Conservation (phyloP, 495 filamentous ascomycete species). For the Tetracladium marchalianum region DNA sequence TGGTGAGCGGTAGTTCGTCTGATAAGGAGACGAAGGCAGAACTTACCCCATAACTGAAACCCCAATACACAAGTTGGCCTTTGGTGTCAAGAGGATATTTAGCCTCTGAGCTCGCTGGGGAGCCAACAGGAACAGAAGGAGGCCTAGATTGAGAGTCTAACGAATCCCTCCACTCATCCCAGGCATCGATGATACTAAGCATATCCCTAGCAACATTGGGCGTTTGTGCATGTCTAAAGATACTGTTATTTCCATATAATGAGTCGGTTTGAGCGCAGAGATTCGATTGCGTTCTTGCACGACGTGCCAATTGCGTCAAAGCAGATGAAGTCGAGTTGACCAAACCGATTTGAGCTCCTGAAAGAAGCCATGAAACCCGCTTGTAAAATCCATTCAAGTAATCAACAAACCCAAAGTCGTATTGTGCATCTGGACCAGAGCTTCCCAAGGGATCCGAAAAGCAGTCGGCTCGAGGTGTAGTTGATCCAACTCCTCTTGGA, state of each 20-base stretch:
- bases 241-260: slow-evolving; percentile 10
- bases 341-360: slow-evolving; percentile 17
- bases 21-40: not conserved
- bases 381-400: slow-evolving; percentile 10
- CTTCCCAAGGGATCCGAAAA: slow-evolving; percentile 26
- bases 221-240: slow-evolving; percentile 18
- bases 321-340: slow-evolving; percentile 28
- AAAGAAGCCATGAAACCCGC: slow-evolving; percentile 4
- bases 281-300: slow-evolving; percentile 21
- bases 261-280: slow-evolving; percentile 27
- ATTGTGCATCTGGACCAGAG: not conserved
- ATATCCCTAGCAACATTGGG: slow-evolving; percentile 34
- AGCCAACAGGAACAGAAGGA: too few species aligned
- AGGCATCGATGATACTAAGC: slow-evolving; percentile 38
- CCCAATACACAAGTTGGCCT: slow-evolving; percentile 46
- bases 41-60: slow-evolving; percentile 52
- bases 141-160: not conserved
- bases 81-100: slow-evolving; percentile 7
- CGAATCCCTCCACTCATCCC: slow-evolving; percentile 26
- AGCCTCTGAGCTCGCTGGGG: too few species aligned
- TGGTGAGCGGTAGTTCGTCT: not conserved
- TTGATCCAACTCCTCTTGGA: slow-evolving; percentile 43
- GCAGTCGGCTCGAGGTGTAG: slow-evolving; percentile 38
- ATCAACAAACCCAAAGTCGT: slow-evolving; percentile 6
- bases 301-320: slow-evolving; percentile 20